Conservation (phyloP, 257 asterid genomes). For the Nicotiana knightiana region DNA sequence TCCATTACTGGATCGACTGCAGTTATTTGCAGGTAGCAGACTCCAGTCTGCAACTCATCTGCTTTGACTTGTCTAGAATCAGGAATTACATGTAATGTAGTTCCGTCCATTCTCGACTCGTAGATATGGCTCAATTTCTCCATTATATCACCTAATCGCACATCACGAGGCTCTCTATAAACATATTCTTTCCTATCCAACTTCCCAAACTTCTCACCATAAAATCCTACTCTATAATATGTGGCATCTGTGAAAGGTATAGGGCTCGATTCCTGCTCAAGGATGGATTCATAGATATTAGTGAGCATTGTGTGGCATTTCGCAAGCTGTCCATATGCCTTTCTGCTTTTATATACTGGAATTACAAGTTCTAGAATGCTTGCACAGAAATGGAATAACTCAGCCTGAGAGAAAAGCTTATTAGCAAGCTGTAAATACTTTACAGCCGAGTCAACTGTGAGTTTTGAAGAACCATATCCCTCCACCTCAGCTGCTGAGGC, state of each 20-base stretch:
- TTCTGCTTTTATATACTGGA: slow-evolving; percentile 89
- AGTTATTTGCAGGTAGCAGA: slow-evolving; percentile 93
- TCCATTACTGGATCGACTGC: slow-evolving; percentile 99
- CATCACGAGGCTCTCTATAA: slow-evolving; percentile 95
- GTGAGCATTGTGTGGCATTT: slow-evolving; percentile 96
- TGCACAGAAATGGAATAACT: slow-evolving; percentile 97
- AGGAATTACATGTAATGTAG: slow-evolving; percentile 89
- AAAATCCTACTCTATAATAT: slow-evolving; percentile 93
- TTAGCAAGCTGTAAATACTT: slow-evolving; percentile 96
- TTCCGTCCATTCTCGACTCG: slow-evolving; percentile 82
- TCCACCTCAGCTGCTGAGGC: slow-evolving; percentile 97
- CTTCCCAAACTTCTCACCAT: slow-evolving; percentile 85
- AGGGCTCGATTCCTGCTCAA: slow-evolving; percentile 97
- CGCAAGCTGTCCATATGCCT: slow-evolving; percentile 90
- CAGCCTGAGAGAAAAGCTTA: slow-evolving; percentile 98
- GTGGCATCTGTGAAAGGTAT: slow-evolving; percentile 98
- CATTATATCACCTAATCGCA: slow-evolving; percentile 95
- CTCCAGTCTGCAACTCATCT: slow-evolving; percentile 85
- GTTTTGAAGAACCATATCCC: slow-evolving; percentile 96
- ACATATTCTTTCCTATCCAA: slow-evolving; percentile 82
- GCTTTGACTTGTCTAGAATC: slow-evolving; percentile 97
- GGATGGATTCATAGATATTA: slow-evolving; percentile 88
- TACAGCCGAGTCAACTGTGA: slow-evolving; percentile 97
- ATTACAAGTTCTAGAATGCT: slow-evolving; percentile 92
- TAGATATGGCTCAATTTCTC: slow-evolving; percentile 99